Percentiles rank a stretch among this genome's conserved stretches.
phyloP scores from a whole-genome alignment of 306 rosid species.

The Mimosa bimucronata region DNA sequence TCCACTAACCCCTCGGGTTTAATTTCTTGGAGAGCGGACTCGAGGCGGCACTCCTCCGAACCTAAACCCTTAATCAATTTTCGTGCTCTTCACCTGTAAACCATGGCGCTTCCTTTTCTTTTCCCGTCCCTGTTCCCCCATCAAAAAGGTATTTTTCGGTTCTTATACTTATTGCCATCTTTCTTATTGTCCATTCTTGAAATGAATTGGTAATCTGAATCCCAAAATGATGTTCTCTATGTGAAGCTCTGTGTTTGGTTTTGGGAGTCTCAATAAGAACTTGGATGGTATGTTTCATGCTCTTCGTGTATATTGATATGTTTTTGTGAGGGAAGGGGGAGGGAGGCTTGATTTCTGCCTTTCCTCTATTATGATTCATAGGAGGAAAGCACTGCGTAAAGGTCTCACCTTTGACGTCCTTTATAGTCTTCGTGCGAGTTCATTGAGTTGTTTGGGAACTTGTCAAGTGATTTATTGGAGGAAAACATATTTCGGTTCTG shows the following conservation, averaged over 20 bases:
- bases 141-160: too few relatives aligned
- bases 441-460: slow-evolving; percentile 4
- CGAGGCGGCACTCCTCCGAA: too few relatives aligned
- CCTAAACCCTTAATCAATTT: too few relatives aligned
- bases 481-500: neutral
- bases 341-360: slow-evolving; percentile 1
- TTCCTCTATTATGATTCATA: neutral
- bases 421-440: slow-evolving; percentile 29
- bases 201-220: too few relatives aligned
- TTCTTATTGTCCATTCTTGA: too few relatives aligned
- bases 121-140: too few relatives aligned
- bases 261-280: slow-evolving; percentile 11
- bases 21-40: too few relatives aligned
- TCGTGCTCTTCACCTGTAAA: too few relatives aligned
- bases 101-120: slow-evolving; percentile 73
- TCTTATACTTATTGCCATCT: too few relatives aligned
- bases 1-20: too few relatives aligned
- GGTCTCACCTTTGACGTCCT: slow-evolving; percentile 3
- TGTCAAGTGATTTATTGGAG: slow-evolving; percentile 1
- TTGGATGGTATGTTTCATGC: slow-evolving; percentile 22
- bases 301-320: slow-evolving; percentile 2
- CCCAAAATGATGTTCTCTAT: neutral
- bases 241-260: slow-evolving; percentile 42
- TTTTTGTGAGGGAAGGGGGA: neutral
- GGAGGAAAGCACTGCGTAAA: neutral